Base-by-base conservation (phyloP, 768 basidiomycete genomes). In the Lyophyllum decastes region DNA sequence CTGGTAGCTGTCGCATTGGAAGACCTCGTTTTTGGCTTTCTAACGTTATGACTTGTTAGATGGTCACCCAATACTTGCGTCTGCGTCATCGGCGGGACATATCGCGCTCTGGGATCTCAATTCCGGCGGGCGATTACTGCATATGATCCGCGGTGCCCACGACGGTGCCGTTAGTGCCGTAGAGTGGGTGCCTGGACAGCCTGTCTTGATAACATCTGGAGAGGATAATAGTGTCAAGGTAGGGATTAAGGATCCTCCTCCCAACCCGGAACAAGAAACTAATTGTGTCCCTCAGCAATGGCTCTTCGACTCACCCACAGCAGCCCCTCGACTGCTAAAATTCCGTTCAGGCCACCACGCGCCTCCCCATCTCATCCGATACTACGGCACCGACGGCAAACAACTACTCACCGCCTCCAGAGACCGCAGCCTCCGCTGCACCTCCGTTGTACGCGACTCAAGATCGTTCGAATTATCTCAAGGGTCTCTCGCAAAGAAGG, bases 381-480 rank as follows among this genome's bases (percentile, higher is more conserved):
- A 94, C 72, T 98, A 97, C 70, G 96, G 95, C 12, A 87, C 91
- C n/a, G 96, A 99, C 66, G 97, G 97, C 2, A 99, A 99, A 73
- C 89, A 94, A 60, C 75, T 99, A 8, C 72, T 99, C 46, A 95
- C 92, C 4, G 89, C 93, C 4, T 95, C 94, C 2, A 76, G 89
- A 56, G 97, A 99, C 71, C 87, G 95, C 33, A 90, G 91, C 62
- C 73, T 99, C 52, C 81, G 97, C 35, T 94, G 87, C 68, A 95
- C 92, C 2, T 94, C 90, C 45, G 90, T 98, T 53, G 96, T 98
- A 10, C 82, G 97, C 16, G 97, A 99, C 72, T 95, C 96, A 0
- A 80, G 97, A 46, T 94, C 92, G 30, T 93, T 93, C 66, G 97
- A 99, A 71, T 74, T 99, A 54, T 95, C 93, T 2, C 96, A 98